A percentile compares a stretch with the other conserved stretches of the same genome.
Conservation (phyloP, 2,329 filamentous ascomycete species). For the Pseudohalonectria lignicola region DNA sequence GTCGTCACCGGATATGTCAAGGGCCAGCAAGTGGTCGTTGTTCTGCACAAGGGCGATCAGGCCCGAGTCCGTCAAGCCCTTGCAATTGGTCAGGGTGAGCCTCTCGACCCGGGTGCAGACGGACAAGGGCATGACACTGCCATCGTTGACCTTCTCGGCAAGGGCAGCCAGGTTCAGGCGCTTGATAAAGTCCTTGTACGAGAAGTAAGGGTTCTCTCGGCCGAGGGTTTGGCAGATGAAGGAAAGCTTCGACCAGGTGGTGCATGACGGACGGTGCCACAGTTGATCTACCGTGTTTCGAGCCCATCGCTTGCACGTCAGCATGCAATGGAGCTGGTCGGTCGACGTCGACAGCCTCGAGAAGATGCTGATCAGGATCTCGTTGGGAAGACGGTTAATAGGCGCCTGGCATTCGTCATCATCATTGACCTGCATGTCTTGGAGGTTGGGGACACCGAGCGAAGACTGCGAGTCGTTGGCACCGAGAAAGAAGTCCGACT, state of each 20-base stretch:
- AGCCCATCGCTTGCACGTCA: conserved; percentile 91
- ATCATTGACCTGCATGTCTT: conserved; percentile 60
- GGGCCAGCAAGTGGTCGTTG: conserved; percentile 71
- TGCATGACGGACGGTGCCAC: conserved; percentile 90
- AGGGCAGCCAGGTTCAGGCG: conserved; percentile 81
- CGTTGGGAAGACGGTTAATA: conserved; percentile 77
- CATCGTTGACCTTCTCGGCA: conserved; percentile 68
- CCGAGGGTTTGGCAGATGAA: conserved; percentile 72
- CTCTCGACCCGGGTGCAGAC: conserved; percentile 87
- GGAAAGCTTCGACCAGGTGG: conserved; percentile 70
- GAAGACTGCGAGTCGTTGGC: conserved; percentile 93
- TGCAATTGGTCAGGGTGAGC: conserved; percentile 84
- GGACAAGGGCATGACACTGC: conserved; percentile 70
- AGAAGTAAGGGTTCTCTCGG: conserved; percentile 66
- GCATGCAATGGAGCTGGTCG: conserved; percentile 80
- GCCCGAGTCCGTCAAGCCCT: conserved; percentile 71
- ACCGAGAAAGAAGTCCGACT: conserved; percentile 84
- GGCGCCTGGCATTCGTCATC: conserved; percentile 63
- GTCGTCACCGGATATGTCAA: conserved; percentile 81
- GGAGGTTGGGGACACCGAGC: conserved; percentile 67
- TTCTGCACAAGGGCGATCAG: conserved; percentile 69
- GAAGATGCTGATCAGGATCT: conserved; percentile 91
- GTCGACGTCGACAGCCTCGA: conserved; percentile 64
- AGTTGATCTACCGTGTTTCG: conserved; percentile 84
- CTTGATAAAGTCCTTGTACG: conserved; percentile 83